Percentiles rank a stretch among this genome's conserved stretches.
These are phyloP conservation scores for Balansia obtecta DNA, from an alignment of 2,329 filamentous ascomycete genomes.

Conservation along the genomic window DNA sequence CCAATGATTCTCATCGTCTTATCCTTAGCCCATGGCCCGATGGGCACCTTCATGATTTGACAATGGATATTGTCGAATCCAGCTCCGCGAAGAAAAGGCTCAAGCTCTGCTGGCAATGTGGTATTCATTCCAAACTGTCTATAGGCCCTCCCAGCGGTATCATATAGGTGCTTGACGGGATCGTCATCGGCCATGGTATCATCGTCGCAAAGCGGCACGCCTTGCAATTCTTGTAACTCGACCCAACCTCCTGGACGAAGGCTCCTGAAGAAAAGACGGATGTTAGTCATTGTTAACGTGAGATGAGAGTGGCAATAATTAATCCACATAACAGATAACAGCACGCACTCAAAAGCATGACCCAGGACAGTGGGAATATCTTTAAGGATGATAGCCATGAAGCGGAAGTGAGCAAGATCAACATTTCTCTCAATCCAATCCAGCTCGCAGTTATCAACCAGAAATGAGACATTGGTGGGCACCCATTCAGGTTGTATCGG, in stretches of 20 bases:
- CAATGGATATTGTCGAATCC: slow-evolving; percentile 17
- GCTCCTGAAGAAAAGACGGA: slow-evolving; percentile 2
- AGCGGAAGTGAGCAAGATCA: slow-evolving; percentile 20
- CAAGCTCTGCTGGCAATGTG: slow-evolving; percentile 9
- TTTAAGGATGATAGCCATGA: slow-evolving; percentile 10
- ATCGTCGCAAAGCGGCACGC: slow-evolving; percentile 22
- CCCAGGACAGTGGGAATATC: slow-evolving; percentile 9
- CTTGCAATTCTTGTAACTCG: slow-evolving; percentile 27
- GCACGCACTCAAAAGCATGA: slow-evolving; percentile 11
- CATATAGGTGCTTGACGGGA: slow-evolving; percentile 7
- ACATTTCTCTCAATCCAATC: slow-evolving; percentile 16
- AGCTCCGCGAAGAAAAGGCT: slow-evolving; percentile 7
- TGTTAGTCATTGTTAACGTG: background rate
- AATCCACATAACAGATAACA: background rate
- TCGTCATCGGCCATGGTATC: slow-evolving; percentile 15
- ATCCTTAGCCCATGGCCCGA: slow-evolving; percentile 23
- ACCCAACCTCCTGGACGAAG: slow-evolving; percentile 31
- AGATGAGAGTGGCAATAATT: background rate
- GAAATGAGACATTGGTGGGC: slow-evolving; percentile 26
- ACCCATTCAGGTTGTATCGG: slow-evolving; percentile 28
- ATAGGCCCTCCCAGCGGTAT: slow-evolving; percentile 7
- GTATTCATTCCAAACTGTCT: slow-evolving; percentile 10
- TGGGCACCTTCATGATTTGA: slow-evolving; percentile 24
- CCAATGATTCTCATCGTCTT: slow-evolving; percentile 23
- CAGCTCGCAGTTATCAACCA: slow-evolving; percentile 23